Evolutionary conservation across 306 rosid species (phyloP), one percentile per base, ranked within the genome.

Genomic region (Senna siamea): DNA sequence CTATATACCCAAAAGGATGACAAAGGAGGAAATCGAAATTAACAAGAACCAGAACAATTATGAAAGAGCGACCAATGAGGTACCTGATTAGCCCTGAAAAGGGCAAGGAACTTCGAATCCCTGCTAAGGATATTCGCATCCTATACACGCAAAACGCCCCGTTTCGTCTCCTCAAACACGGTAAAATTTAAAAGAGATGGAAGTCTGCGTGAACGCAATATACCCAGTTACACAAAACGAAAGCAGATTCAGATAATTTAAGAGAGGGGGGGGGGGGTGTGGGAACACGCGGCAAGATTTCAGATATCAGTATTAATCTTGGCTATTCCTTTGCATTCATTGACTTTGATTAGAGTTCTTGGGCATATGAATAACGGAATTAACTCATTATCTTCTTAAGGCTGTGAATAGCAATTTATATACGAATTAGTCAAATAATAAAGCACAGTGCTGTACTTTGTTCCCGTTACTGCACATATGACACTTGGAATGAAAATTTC

Each of bases 21-120:
- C 6, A 3, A 34, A 50, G 10, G 15, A 58, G 46, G 44, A 38
- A 70, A 75, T 35, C 4, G 10, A 63, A 17, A 13, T 53, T 44
- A 10, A 53, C 3, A 9, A 14, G 13, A 80, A 58, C 76, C 68
- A 76, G 17, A 43, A 30, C 32, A 38, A 34, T 11, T 17, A 23
- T 20, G 37, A 17, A 32, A 12, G 14, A 50, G 56, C 43, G 23
- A 41, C 18, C 2, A 50, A 13, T 14, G 10, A 51, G 35, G 52
- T 55, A 91, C 95, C 96, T 84, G 69, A 94, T 46, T 37, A 89
- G 61, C 43, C 85, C 81, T 44, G 97, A 87, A 80, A 93, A 89
- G 66, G 93, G 93, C 59, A 88, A 72, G 30, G 85, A 76, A 48
- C 76, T 81, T 35, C 87, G 85, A 17, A 90, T 69, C 70, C 90